Evolutionary conservation across 2,329 filamentous ascomycete genomes (phyloP).

Genomic region (Aureobasidium subglaciale): DNA sequence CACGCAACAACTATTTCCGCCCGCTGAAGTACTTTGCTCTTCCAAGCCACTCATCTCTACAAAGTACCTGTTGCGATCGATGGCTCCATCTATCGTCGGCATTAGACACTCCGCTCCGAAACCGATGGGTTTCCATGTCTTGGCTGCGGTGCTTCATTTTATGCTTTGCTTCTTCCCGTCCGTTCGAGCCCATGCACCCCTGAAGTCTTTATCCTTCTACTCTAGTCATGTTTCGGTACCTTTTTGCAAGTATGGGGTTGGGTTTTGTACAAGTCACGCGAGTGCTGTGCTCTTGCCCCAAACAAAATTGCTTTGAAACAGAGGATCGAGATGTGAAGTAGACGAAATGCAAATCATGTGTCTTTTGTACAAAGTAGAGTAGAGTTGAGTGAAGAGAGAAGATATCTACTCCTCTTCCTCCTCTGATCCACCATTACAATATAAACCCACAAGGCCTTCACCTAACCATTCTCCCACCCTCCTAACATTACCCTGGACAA

Average conservation of each 20-base stretch:
- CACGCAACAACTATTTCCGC: background rate
- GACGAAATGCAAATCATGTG: too few species aligned
- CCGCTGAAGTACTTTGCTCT: background rate
- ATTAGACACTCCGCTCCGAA: background rate
- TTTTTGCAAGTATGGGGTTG: too few species aligned
- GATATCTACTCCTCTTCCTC: background rate
- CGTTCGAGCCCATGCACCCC: background rate
- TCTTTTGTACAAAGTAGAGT: too few species aligned
- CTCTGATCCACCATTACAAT: background rate
- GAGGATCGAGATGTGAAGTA: too few species aligned
- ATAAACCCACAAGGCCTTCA: background rate
- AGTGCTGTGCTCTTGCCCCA: too few species aligned
- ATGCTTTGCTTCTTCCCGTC: background rate
- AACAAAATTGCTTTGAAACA: too few species aligned
- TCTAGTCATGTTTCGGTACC: too few species aligned
- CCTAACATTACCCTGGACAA: slow-evolving; percentile 9
- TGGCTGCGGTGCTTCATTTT: background rate
- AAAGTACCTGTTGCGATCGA: too few species aligned
- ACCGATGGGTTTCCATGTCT: too few species aligned
- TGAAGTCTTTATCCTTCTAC: background rate
- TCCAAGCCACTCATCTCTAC: background rate
- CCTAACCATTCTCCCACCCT: slow-evolving; percentile 10
- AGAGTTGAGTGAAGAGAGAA: background rate
- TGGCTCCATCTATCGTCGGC: background rate
- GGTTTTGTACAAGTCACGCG: too few species aligned